Base-by-base conservation (phyloP, 108 stramenopile genomes). In the Fragilaria crotonensis region DNA sequence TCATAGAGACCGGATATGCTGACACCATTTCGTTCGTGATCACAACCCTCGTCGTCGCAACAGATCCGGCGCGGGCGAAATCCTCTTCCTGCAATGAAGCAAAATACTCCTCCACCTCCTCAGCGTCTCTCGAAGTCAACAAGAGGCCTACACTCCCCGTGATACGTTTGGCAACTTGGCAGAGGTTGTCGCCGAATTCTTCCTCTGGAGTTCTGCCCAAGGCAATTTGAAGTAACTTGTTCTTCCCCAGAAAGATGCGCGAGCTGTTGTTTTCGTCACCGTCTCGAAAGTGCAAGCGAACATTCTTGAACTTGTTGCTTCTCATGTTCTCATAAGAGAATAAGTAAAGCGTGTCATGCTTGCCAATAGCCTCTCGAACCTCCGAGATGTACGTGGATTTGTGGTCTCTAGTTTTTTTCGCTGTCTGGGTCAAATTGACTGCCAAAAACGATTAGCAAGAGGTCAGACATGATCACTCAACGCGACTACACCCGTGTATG, bases 301-400 rank as follows among this genome's bases (percentile, higher is more conserved):
- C 87, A 56, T 95, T 89, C 62, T 94, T 95, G 68, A 97, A 92
- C 48, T 95, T 85, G 61, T 80, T 91, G 64, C 87, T 87, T 52
- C 97, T 64, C 91, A 98, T 94, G 62, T 98, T 98, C 62, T 94
- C 94, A 58, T 81, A 96, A 30, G 81, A 83, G 68, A 98, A 98
- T 11, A 98, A 68, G 63, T 91, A 98, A 14, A 98, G 26, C 19
- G 79, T 59, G 51, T 92, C 75, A 71, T 87, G 85, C 26, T 62
- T 64, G 53, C 96, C 97, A 36, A 98, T 79, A 28, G 83, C 83
- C 45, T 84, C 73, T 14, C 97, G 87, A 7, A 98, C 78, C 36
- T 85, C 79, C 21, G 91, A 76, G 33, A 96, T 83, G 32, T 83
- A 84, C 25, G 63, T 70, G 26, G 85, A 70, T 75, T 98, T 98